These are phyloP conservation scores for Aspergillus baeticus DNA, from an alignment of 495 filamentous ascomycete genomes.

Conservation along the genomic window DNA sequence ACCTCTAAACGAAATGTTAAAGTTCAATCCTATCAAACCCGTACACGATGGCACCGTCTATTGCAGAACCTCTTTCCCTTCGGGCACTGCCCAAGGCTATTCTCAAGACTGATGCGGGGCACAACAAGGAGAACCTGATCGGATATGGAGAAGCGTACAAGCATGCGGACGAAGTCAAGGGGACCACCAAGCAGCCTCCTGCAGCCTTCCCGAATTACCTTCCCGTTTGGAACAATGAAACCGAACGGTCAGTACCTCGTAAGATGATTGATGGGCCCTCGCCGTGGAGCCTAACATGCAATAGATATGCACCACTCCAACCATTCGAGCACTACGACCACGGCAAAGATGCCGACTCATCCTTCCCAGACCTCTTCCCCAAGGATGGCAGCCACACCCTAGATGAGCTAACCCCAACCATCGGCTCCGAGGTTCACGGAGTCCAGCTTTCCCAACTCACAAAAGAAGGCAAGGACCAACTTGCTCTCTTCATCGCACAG, in stretches of 20 bases:
- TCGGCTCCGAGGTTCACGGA: slow-evolving; percentile 54
- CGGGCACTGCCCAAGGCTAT: slow-evolving; percentile 33
- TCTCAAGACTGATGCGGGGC: slow-evolving; percentile 41
- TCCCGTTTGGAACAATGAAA: slow-evolving; percentile 67
- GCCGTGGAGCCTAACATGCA: neutral
- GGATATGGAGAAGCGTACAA: slow-evolving; percentile 49
- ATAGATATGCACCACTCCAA: slow-evolving; percentile 43
- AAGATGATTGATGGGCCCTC: neutral
- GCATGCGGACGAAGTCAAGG: slow-evolving; percentile 42
- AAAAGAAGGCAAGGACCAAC: slow-evolving; percentile 53
- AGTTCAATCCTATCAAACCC: neutral
- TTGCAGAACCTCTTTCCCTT: slow-evolving; percentile 44
- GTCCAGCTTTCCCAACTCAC: slow-evolving; percentile 56
- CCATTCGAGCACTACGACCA: slow-evolving; percentile 49
- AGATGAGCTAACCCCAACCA: slow-evolving; percentile 52
- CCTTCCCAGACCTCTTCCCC: slow-evolving; percentile 51
- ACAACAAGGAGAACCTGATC: slow-evolving; percentile 62
- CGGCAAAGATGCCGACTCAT: slow-evolving; percentile 50
- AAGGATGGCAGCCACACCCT: slow-evolving; percentile 34
- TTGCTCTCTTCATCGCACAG: slow-evolving; percentile 57
- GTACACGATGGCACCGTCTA: slow-evolving; percentile 53
- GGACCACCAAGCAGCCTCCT: slow-evolving; percentile 43
- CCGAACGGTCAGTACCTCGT: slow-evolving; percentile 28
- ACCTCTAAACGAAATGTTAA: neutral
- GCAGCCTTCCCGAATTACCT: slow-evolving; percentile 72